phyloP scores from a whole-genome alignment of 2,329 filamentous ascomycete genomes.

The Fusarium annulatum region DNA sequence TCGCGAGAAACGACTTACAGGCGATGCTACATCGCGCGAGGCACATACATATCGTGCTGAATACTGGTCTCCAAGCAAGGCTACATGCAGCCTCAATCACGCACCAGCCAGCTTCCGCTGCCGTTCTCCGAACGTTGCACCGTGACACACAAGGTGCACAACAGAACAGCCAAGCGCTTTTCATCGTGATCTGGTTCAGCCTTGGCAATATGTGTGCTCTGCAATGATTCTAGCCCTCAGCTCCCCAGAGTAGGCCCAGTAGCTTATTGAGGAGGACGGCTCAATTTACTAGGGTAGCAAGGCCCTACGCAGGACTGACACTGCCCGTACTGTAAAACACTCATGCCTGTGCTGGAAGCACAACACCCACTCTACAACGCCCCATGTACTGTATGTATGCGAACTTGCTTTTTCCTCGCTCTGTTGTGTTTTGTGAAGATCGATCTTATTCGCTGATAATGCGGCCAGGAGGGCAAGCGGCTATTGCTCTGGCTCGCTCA shows the following conservation, averaged over 20 bases:
- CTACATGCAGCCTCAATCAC: slow-evolving; percentile 19
- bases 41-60: slow-evolving; percentile 2
- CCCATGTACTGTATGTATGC: slow-evolving; percentile 8
- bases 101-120: slow-evolving; percentile 21
- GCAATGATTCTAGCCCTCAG: slow-evolving; percentile 6
- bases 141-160: slow-evolving; percentile 13
- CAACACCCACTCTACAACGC: slow-evolving; percentile 18
- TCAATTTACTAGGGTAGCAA: not conserved
- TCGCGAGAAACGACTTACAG: slow-evolving; percentile 1
- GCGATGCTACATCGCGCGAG: slow-evolving; percentile 14
- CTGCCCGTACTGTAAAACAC: not conserved
- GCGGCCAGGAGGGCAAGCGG: not conserved
- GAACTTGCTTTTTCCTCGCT: slow-evolving; percentile 31
- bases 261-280: not conserved
- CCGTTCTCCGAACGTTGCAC: slow-evolving; percentile 36
- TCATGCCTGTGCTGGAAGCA: slow-evolving; percentile 20
- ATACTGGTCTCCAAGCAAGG: slow-evolving; percentile 14
- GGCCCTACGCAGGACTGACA: not conserved
- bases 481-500: slow-evolving; percentile 13
- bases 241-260: not conserved
- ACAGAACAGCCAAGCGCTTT: slow-evolving; percentile 17
- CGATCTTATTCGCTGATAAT: slow-evolving; percentile 13
- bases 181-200: slow-evolving; percentile 30
- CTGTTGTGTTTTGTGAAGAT: slow-evolving; percentile 14
- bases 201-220: slow-evolving; percentile 5